Evolutionary conservation across 805 yeast genomes (phyloP).

Genomic region (Metschnikowia hibisci): DNA sequence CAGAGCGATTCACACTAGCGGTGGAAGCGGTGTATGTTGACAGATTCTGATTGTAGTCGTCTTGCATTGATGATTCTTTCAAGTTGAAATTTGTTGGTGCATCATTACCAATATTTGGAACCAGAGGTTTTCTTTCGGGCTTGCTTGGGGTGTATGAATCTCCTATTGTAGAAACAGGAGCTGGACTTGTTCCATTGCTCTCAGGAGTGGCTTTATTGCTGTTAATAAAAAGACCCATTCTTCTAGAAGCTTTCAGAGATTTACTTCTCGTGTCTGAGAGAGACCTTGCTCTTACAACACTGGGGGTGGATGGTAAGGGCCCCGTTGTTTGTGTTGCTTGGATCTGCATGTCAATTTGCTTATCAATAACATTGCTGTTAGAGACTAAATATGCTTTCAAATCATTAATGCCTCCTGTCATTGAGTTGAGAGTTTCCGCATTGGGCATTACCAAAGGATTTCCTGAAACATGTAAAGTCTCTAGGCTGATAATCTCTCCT

Average conservation of each 20-base stretch:
- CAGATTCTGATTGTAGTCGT: background rate
- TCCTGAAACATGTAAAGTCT: constrained; percentile 55
- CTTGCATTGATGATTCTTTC: background rate
- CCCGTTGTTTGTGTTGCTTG: constrained; percentile 14
- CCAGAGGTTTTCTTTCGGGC: constrained; percentile 15
- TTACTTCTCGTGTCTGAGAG: constrained; percentile 37
- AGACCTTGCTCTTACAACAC: constrained; percentile 26
- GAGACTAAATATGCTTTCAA: constrained; percentile 37
- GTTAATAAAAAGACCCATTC: constrained; percentile 71
- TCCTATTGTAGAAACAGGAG: background rate
- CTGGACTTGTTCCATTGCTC: constrained; percentile 1
- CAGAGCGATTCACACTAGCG: constrained; percentile 7
- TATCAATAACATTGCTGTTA: constrained; percentile 32
- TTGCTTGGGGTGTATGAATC: constrained; percentile 14
- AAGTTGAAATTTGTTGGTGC: background rate
- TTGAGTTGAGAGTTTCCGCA: constrained; percentile 28
- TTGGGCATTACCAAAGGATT: constrained; percentile 59
- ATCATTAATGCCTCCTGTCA: constrained; percentile 43
- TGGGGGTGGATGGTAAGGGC: constrained; percentile 12
- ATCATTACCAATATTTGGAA: constrained; percentile 7
- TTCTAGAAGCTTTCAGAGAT: constrained; percentile 62
- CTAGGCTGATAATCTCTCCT: constrained; percentile 48
- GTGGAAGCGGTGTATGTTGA: constrained; percentile 6
- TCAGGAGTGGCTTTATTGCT: constrained; percentile 23
- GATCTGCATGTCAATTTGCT: constrained; percentile 9